phyloP scores from a whole-genome alignment of 1,284 basidiomycete genomes.

The Pyrrhoderma noxium region DNA sequence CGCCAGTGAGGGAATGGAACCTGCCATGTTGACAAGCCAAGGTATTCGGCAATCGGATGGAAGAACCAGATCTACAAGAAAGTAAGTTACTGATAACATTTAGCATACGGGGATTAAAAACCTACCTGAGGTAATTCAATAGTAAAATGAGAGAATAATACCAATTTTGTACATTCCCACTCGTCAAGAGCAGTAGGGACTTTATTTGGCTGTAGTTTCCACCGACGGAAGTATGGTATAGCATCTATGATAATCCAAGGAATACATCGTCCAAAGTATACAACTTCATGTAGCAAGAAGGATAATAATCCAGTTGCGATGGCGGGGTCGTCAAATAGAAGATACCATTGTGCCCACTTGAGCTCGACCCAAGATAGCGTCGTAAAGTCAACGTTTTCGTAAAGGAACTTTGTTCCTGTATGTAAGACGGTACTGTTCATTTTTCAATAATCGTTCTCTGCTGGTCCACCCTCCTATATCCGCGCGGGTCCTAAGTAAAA shows the following conservation, averaged over 20 bases:
- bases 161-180: slow-evolving; percentile 95
- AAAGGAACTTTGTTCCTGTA: slow-evolving; percentile 35
- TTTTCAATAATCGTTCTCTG: too few relatives aligned
- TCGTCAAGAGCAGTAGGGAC: slow-evolving; percentile 77
- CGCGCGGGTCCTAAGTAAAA: background rate
- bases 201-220: slow-evolving; percentile 92
- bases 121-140: slow-evolving; percentile 87
- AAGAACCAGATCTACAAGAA: slow-evolving; percentile 82
- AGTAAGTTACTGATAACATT: slow-evolving; percentile 1
- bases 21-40: slow-evolving; percentile 90
- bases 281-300: slow-evolving; percentile 92
- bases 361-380: slow-evolving; percentile 72
- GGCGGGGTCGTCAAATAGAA: slow-evolving; percentile 83
- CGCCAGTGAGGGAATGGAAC: slow-evolving; percentile 81
- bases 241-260: slow-evolving; percentile 96
- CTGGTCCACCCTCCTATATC: background rate
- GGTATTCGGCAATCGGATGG: slow-evolving; percentile 87
- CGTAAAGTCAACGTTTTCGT: slow-evolving; percentile 54
- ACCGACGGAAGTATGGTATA: slow-evolving; percentile 88
- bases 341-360: slow-evolving; percentile 80
- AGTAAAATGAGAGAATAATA: slow-evolving; percentile 93
- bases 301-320: slow-evolving; percentile 94
- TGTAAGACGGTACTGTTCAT: background rate
- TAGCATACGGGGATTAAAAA: slow-evolving; percentile 14
- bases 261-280: slow-evolving; percentile 94